These are phyloP conservation scores for Geotrichum carabidarum DNA, from an alignment of 1,139 yeast genomes.

Conservation along the genomic window DNA sequence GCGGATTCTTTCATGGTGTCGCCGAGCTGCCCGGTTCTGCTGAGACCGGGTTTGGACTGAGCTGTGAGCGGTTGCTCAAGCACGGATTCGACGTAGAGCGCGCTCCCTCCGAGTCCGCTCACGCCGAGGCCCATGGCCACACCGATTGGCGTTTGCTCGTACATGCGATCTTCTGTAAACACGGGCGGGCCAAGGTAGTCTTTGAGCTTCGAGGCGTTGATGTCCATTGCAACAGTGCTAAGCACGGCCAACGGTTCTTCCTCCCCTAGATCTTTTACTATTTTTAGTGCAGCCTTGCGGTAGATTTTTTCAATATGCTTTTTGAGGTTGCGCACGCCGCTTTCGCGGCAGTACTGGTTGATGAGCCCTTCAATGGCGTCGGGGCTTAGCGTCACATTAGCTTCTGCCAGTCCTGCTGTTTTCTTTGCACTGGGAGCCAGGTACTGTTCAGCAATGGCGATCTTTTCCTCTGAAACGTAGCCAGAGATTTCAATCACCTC, in stretches of 20 bases:
- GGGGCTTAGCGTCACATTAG: slow-evolving; percentile 58
- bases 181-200: slow-evolving; percentile 94
- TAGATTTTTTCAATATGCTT: slow-evolving; percentile 84
- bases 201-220: slow-evolving; percentile 62
- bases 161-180: slow-evolving; percentile 72
- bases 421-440: slow-evolving; percentile 81
- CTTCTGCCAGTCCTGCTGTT: slow-evolving; percentile 69
- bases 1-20: slow-evolving; percentile 98
- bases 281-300: slow-evolving; percentile 83
- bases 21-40: slow-evolving; percentile 88
- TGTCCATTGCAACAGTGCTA: slow-evolving; percentile 53
- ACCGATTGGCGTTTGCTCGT: slow-evolving; percentile 85
- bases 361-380: slow-evolving; percentile 68
- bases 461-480: slow-evolving; percentile 87
- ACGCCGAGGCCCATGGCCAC: slow-evolving; percentile 96
- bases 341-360: slow-evolving; percentile 85
- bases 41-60: slow-evolving; percentile 40
- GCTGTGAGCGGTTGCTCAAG: slow-evolving; percentile 69
- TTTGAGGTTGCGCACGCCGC: slow-evolving; percentile 91
- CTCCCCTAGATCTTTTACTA: slow-evolving; percentile 51
- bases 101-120: slow-evolving; percentile 89
- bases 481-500: slow-evolving; percentile 93
- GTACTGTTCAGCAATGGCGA: slow-evolving; percentile 83
- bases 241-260: slow-evolving; percentile 51
- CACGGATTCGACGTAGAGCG: slow-evolving; percentile 89